Conservation (phyloP, 495 filamentous ascomycete genomes). For the Tuber brumale region DNA sequence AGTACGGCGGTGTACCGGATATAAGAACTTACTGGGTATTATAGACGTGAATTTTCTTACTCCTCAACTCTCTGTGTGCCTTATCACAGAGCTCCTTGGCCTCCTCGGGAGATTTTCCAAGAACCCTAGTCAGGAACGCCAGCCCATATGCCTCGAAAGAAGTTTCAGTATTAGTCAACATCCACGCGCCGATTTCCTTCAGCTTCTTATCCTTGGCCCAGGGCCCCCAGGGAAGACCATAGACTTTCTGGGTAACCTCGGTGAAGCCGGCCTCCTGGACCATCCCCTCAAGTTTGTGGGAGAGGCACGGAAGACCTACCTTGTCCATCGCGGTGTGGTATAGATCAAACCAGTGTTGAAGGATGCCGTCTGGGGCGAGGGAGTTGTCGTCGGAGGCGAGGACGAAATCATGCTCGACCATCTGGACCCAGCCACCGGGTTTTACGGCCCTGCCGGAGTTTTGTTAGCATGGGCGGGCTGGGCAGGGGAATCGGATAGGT, state of each 20-base stretch:
- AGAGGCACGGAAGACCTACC: not conserved
- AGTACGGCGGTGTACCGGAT: not conserved
- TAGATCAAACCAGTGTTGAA: not conserved
- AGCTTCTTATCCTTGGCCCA: conserved; percentile 13
- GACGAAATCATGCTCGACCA: conserved; percentile 3
- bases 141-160: conserved; percentile 20
- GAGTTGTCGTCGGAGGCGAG: conserved; percentile 16
- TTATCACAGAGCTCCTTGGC: conserved; percentile 50
- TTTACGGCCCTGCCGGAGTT: not conserved
- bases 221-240: not conserved
- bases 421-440: conserved; percentile 21
- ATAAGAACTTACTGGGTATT: not conserved
- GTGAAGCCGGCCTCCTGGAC: not conserved
- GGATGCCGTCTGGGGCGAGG: not conserved
- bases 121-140: conserved; percentile 9
- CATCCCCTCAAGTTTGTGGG: not conserved
- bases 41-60: conserved; percentile 46
- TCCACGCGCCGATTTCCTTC: conserved; percentile 19
- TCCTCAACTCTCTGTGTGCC: conserved; percentile 46
- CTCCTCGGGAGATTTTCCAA: conserved; percentile 43
- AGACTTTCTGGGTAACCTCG: not conserved
- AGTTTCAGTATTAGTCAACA: conserved; percentile 21
- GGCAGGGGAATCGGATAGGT: conserved; percentile 1
- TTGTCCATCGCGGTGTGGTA: not conserved
- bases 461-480: not conserved